Evolutionary conservation across 345 rosid genomes (phyloP), one percentile per base, ranked within the genome.

Genomic region (Camelina neglecta): DNA sequence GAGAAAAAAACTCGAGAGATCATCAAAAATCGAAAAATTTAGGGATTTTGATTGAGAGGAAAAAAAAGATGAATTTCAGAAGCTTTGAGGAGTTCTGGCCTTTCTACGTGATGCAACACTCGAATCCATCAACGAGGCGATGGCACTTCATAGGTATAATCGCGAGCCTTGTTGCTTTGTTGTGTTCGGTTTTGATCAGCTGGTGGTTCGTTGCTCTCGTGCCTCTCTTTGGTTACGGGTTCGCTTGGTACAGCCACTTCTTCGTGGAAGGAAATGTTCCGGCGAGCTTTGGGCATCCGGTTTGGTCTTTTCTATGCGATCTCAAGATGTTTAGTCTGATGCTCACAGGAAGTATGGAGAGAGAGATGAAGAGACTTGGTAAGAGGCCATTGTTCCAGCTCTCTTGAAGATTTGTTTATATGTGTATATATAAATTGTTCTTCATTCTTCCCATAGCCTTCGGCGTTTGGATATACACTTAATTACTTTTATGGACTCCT

Each of bases 201-300:
- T 44, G 82, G 83, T 87, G 96, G 90, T 62, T 83, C 67, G 6
- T 95, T 71, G 31, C 86, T 5, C 70, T 85, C 36, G 97, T 87
- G 79, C 99, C 97, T 11, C 13, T 90, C 4, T 44, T 80, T 62
- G 97, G 97, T 8, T 90, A 95, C 71, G 99, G 96, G 8, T 78
- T 78, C 65, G 99, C 93, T 9, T 92, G 99, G 97, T 92, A 88
- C 79, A 89, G 97, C 83, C 97, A 95, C 81, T 92, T 95, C 86
- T 92, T 90, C 81, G 93, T 95, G 65, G 97, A 95, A 83, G 78
- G 94, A 71, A 95, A 95, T 72, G 76, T 85, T 74, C 97, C 94
- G 16, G 89, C 91, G 12, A 83, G 86, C 67, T 90, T 87, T 78
- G 97, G 92, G 51, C 98, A 92, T 77, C 97, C 97, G 13, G 23